Percentiles rank a stretch among this genome's conserved stretches.
These are phyloP conservation scores for Cenchrus purpureus DNA, from an alignment of 176 grass and related monocot genomes.

Conservation along the genomic window DNA sequence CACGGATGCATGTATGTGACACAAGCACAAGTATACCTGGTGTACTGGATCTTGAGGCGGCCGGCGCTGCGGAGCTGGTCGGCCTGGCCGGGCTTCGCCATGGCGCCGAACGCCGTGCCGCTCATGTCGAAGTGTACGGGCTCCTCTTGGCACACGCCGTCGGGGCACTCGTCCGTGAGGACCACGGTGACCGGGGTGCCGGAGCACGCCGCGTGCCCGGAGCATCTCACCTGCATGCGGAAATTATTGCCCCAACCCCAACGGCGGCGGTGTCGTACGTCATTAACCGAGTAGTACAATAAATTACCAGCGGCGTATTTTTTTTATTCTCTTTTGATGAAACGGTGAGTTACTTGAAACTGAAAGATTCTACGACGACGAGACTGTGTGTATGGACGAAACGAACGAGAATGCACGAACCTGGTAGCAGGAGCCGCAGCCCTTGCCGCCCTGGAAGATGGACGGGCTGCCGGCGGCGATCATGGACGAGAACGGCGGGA, in stretches of 20 bases:
- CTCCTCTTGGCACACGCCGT: conserved; percentile 42
- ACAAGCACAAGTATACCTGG: too few relatives aligned
- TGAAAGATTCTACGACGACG: not conserved
- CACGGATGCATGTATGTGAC: too few relatives aligned
- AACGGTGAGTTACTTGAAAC: not conserved
- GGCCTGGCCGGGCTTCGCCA: conserved; percentile 60
- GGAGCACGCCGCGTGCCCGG: conserved; percentile 55
- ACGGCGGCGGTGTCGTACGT: not conserved
- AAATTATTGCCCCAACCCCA: not conserved
- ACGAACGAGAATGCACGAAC: conserved; percentile 36
- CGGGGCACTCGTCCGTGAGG: conserved; percentile 69
- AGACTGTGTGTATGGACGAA: not conserved
- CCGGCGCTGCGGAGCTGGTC: conserved; percentile 72
- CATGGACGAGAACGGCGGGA: conserved; percentile 69
- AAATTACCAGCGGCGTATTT: not conserved
- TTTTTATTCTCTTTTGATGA: not conserved
- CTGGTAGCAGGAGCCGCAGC: conserved; percentile 84
- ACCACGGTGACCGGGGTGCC: conserved; percentile 59
- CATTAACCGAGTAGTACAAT: not conserved
- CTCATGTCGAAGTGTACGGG: conserved; percentile 85
- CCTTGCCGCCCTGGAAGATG: conserved; percentile 68
- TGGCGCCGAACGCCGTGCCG: conserved; percentile 75
- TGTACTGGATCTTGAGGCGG: conserved; percentile 61
- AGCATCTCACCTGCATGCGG: conserved; percentile 63
- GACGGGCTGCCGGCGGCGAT: conserved; percentile 72